phyloP scores from a whole-genome alignment of 2,329 filamentous ascomycete species.

The Sporothrix variecibatus region DNA sequence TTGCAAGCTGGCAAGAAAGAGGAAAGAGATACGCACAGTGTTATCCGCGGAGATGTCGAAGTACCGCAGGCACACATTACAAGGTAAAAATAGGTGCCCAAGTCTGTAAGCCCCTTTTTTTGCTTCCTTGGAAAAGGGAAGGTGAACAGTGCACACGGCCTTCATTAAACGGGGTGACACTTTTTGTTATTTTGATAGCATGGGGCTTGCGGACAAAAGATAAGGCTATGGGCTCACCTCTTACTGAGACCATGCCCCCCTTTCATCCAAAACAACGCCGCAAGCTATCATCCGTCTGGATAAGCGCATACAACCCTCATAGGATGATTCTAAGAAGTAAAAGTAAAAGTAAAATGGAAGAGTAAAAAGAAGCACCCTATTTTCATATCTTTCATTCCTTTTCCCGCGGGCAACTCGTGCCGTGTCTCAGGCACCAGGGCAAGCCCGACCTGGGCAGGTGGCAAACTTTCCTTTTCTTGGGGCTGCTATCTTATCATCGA shows the following conservation, averaged over 20 bases:
- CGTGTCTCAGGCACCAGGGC: not conserved
- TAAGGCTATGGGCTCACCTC: not conserved
- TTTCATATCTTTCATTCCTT: not conserved
- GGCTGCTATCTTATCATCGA: slow-evolving; percentile 11
- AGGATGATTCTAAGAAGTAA: not conserved
- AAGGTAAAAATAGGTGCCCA: not conserved
- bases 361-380: not conserved
- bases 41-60: not conserved
- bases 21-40: not conserved
- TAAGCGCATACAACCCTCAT: slow-evolving; percentile 11
- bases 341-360: not conserved
- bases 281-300: not conserved
- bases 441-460: not conserved
- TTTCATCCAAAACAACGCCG: not conserved
- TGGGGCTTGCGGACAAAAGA: not conserved
- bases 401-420: not conserved
- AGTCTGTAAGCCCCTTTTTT: slow-evolving; percentile 17
- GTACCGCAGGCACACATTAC: not conserved
- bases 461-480: not conserved
- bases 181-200: slow-evolving; percentile 5
- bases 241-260: not conserved
- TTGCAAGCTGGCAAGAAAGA: not conserved
- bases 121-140: not conserved
- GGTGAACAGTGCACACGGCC: not conserved
- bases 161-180: not conserved